Evolutionary conservation across 106 monocot species (phyloP), one percentile per base, ranked within the genome.

Genomic region (Vanilla planifolia): DNA sequence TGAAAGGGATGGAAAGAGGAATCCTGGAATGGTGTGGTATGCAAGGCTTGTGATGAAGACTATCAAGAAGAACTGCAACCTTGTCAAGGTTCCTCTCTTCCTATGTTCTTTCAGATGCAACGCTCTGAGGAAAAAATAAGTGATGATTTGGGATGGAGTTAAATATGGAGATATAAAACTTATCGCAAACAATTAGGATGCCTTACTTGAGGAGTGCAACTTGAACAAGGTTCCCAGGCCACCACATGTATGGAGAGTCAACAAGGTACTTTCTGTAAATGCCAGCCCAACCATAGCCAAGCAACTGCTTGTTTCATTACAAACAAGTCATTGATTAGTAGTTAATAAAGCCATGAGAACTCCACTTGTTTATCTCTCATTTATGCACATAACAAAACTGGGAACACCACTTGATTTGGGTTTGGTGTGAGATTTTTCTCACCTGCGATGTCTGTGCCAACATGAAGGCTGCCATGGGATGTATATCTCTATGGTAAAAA

Each of bases 261-360:
- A 82, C 82, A 0, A 77, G 53, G 51, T 48, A 77, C 40, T 56
- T 77, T 33, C 64, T 69, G 64, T 65, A 73, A 16, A 82, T 42
- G 24, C 81, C 81, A 48, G 81, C 76, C 60, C 63, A 82, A 6
- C 82, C 77, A 48, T 77, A 82, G n/a, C 82, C 82, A 39, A 82
- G 57, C 57, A 82, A 30, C 77, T 82, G 59, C 22, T n/a, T n/a
- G n/a, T n/a, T n/a, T n/a, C n/a, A n/a, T n/a, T n/a, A n/a, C n/a
- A n/a, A n/a, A n/a, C n/a, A n/a, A n/a, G n/a, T n/a, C n/a, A n/a
- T n/a, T n/a, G n/a, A n/a, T n/a, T n/a, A n/a, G n/a, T n/a, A n/a
- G n/a, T n/a, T n/a, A n/a, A n/a, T n/a, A n/a, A n/a, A n/a, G n/a
- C n/a, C n/a, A n/a, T n/a, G n/a, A n/a, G n/a, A n/a, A n/a, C n/a